Evolutionary conservation across 257 asterid genomes (phyloP).

Genomic region (Gardenia jasminoides): DNA sequence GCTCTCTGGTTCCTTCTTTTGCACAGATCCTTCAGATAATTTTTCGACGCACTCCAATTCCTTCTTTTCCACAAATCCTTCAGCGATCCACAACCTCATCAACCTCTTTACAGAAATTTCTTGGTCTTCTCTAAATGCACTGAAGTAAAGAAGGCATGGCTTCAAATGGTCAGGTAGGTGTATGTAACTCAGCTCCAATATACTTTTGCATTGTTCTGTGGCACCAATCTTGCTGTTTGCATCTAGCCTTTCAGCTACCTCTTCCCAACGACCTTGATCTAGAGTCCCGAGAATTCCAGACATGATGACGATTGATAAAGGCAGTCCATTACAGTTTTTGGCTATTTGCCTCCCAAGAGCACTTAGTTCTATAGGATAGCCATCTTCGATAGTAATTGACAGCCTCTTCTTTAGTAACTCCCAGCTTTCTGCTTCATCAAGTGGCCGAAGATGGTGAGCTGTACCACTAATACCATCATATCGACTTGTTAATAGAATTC

Average conservation of each 20-base stretch:
- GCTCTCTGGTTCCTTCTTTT: background rate
- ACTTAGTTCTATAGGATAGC: background rate
- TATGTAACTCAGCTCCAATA: background rate
- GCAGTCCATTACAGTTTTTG: too few relatives aligned
- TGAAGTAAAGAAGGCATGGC: background rate
- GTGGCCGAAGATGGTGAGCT: background rate
- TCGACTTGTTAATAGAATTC: conserved; percentile 10
- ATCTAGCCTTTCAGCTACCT: too few relatives aligned
- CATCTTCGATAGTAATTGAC: background rate
- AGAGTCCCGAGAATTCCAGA: too few relatives aligned
- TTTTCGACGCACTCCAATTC: too few relatives aligned
- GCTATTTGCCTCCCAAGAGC: too few relatives aligned
- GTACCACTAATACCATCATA: background rate
- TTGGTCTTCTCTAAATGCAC: background rate
- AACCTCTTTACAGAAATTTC: background rate
- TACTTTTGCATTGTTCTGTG: background rate
- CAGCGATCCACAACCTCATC: background rate
- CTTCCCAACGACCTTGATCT: too few relatives aligned
- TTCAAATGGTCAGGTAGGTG: background rate
- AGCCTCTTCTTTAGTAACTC: background rate
- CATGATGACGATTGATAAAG: too few relatives aligned
- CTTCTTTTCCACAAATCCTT: too few relatives aligned
- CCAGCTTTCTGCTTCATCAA: background rate
- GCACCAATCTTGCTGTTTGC: background rate
- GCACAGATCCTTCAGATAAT: too few relatives aligned